Conservation (phyloP, 2,329 filamentous ascomycete species). For the Monascus ruber region DNA sequence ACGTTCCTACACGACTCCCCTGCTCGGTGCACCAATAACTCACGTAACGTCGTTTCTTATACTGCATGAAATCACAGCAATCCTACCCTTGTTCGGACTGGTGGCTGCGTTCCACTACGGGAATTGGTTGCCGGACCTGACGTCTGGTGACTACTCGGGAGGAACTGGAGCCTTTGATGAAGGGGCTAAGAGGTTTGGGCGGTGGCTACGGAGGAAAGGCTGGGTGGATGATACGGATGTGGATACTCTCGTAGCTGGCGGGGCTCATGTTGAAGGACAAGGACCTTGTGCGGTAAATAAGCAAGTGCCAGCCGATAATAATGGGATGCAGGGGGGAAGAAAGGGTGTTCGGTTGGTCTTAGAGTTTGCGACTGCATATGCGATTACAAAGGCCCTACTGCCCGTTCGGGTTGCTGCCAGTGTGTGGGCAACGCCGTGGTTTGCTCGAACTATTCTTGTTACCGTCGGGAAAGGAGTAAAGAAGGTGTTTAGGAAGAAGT, state of each 20-base stretch:
- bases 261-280: constrained; percentile 10
- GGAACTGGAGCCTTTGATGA: constrained; percentile 33
- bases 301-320: constrained; percentile 10
- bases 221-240: constrained; percentile 53
- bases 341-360: constrained; percentile 45
- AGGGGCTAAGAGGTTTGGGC: constrained; percentile 62
- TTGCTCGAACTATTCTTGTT: constrained; percentile 56
- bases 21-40: constrained; percentile 66
- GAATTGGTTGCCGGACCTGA: constrained; percentile 55
- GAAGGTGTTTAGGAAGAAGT: constrained; percentile 26
- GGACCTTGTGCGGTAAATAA: constrained; percentile 10
- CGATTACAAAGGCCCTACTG: constrained; percentile 74
- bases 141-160: constrained; percentile 13
- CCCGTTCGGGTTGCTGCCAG: constrained; percentile 66
- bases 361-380: constrained; percentile 78
- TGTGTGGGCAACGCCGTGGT: constrained; percentile 86
- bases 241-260: constrained; percentile 31
- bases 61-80: constrained; percentile 82
- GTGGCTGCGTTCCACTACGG: constrained; percentile 71
- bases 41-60: constrained; percentile 79
- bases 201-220: constrained; percentile 65
- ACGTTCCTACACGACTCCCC: constrained; percentile 55
- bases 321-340: constrained; percentile 17
- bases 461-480: constrained; percentile 33
- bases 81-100: constrained; percentile 66